A percentile compares a stretch with the other conserved stretches of the same genome.
Conservation (phyloP, 1,139 yeast genomes). For the Schwanniomyces etchellsii region DNA sequence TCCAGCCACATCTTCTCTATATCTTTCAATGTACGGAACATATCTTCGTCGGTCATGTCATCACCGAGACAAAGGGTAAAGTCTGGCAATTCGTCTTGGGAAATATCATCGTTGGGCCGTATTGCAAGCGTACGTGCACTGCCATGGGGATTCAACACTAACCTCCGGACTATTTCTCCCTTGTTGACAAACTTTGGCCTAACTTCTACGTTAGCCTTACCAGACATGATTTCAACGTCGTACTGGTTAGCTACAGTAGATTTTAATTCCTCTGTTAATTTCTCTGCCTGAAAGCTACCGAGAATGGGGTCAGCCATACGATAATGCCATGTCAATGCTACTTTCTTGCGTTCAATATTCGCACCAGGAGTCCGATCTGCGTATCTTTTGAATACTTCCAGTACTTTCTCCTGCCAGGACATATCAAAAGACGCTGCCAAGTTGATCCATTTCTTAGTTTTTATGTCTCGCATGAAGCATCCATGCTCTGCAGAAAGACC, state of each 20-base stretch:
- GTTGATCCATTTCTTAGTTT: constrained; percentile 67
- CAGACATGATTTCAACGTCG: constrained; percentile 92
- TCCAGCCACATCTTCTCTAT: constrained; percentile 49
- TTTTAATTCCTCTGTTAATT: constrained; percentile 61
- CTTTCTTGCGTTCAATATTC: constrained; percentile 79
- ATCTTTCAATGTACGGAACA: constrained; percentile 72
- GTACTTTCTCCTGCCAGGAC: constrained; percentile 88
- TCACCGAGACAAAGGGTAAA: constrained; percentile 90
- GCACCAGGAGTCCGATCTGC: constrained; percentile 92
- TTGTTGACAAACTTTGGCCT: constrained; percentile 91
- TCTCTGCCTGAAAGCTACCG: constrained; percentile 80
- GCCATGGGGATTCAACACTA: constrained; percentile 56
- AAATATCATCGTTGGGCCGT: constrained; percentile 26
- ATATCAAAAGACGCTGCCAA: constrained; percentile 79
- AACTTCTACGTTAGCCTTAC: constrained; percentile 92
- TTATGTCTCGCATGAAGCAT: constrained; percentile 77
- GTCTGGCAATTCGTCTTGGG: constrained; percentile 54
- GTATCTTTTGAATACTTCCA: constrained; percentile 63
- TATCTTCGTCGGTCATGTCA: constrained; percentile 95
- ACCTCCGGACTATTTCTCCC: constrained; percentile 87
- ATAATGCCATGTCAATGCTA: constrained; percentile 97
- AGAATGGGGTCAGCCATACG: constrained; percentile 90
- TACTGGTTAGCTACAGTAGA: constrained; percentile 57
- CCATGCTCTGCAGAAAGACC: constrained; percentile 98
- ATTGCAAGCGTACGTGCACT: constrained; percentile 17